These are phyloP conservation scores for Coleophoma eucalyptorum DNA, from an alignment of 2,329 filamentous ascomycete genomes.

Conservation along the genomic window DNA sequence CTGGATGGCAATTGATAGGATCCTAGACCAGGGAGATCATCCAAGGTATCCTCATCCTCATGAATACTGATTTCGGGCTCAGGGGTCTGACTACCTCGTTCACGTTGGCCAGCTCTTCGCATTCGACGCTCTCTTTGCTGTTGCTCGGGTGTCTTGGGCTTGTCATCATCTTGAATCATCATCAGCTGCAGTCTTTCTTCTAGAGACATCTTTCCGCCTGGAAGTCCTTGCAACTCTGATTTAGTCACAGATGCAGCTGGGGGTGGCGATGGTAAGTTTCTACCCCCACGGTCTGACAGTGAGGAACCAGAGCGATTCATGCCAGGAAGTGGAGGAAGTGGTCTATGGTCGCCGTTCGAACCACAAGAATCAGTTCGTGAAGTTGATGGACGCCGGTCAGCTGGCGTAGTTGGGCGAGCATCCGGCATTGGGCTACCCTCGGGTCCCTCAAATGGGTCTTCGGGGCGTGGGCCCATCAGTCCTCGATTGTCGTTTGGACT, in stretches of 20 bases:
- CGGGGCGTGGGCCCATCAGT: constrained; percentile 27
- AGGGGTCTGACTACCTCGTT: constrained; percentile 33
- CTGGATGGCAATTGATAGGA: constrained; percentile 66
- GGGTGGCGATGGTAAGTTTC: constrained; percentile 71
- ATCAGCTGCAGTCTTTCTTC: constrained; percentile 85
- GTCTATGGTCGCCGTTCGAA: constrained; percentile 78
- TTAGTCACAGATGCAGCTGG: constrained; percentile 65
- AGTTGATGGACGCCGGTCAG: constrained; percentile 45
- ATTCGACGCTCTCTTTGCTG: constrained; percentile 67
- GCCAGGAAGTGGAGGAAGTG: constrained; percentile 80
- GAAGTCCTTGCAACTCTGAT: constrained; percentile 73
- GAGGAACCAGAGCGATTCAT: constrained; percentile 52
- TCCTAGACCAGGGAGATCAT: constrained; percentile 55
- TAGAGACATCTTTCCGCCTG: constrained; percentile 72
- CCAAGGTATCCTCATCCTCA: constrained; percentile 56
- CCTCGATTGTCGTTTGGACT: constrained; percentile 36
- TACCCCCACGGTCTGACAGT: constrained; percentile 64
- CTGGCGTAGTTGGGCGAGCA: constrained; percentile 20
- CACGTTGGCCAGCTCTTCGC: constrained; percentile 53
- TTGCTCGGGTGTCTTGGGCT: constrained; percentile 55
- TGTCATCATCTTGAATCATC: constrained; percentile 72
- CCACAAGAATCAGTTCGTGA: constrained; percentile 68
- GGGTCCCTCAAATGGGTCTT: constrained; percentile 63
- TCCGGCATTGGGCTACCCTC: constrained; percentile 66
- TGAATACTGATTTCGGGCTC: constrained; percentile 30